These are phyloP conservation scores for Trichoderma sp. DNA, from an alignment of 2,329 filamentous ascomycete species.

Conservation along the genomic window DNA sequence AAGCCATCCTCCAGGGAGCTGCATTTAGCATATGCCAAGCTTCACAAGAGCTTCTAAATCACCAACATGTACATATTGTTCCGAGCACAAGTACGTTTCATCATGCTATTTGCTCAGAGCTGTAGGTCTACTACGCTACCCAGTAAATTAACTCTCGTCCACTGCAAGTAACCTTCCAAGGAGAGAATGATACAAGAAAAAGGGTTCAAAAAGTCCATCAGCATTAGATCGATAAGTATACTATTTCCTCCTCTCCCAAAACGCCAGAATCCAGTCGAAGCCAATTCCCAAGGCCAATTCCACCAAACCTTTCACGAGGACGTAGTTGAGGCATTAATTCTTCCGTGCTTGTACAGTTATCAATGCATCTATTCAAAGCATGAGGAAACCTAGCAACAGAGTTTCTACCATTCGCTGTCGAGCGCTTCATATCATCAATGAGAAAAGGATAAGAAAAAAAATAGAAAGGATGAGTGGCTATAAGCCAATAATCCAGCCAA, in stretches of 20 bases:
- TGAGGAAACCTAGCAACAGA: slow-evolving; percentile 11
- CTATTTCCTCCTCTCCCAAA: slow-evolving; percentile 7
- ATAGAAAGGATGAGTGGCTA: neutral
- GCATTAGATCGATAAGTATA: neutral
- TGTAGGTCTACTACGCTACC: neutral
- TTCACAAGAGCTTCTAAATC: neutral
- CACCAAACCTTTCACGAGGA: slow-evolving; percentile 17
- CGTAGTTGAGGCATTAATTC: neutral
- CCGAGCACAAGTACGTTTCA: neutral
- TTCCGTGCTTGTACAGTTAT: slow-evolving; percentile 11
- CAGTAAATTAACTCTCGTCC: neutral
- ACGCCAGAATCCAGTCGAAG: slow-evolving; percentile 22
- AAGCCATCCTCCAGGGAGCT: neutral
- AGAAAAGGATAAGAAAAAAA: neutral
- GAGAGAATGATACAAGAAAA: neutral
- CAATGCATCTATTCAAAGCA: slow-evolving; percentile 29
- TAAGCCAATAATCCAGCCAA: neutral
- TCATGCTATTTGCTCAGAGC: neutral
- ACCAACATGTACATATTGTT: neutral
- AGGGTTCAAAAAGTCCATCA: neutral
- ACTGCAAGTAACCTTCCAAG: neutral
- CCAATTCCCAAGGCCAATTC: slow-evolving; percentile 1
- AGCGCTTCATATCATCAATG: slow-evolving; percentile 18
- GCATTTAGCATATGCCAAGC: neutral
- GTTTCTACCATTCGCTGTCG: neutral